Percentiles rank a stretch among this genome's conserved stretches.
Conservation (phyloP, 495 filamentous ascomycete species). For the Penicillium flavigenum region DNA sequence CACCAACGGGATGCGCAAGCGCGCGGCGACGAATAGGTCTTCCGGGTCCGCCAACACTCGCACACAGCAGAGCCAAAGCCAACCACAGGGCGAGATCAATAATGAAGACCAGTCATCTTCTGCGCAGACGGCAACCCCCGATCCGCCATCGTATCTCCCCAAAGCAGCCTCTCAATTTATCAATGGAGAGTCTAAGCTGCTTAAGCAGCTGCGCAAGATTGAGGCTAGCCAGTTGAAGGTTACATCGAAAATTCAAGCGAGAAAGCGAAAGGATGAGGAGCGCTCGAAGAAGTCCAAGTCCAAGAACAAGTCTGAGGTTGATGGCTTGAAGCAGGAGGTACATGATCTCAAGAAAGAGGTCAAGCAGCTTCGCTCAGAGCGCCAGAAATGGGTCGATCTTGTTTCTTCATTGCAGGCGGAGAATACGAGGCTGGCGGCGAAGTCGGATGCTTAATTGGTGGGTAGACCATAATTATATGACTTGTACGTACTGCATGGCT, state of each 20-base stretch:
- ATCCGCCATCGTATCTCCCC: constrained; percentile 22
- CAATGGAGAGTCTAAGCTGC: constrained; percentile 38
- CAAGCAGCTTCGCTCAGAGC: constrained; percentile 56
- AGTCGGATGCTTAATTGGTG: constrained; percentile 8
- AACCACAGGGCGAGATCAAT: not conserved
- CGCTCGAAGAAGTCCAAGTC: constrained; percentile 58
- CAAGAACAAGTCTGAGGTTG: constrained; percentile 42
- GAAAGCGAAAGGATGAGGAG: constrained; percentile 54
- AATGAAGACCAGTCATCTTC: constrained; percentile 16
- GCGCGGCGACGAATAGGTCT: constrained; percentile 54
- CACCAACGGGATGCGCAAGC: constrained; percentile 31
- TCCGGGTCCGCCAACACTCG: constrained; percentile 57
- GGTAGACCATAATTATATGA: not conserved
- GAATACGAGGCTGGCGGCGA: constrained; percentile 50
- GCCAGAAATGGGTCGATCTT: constrained; percentile 60
- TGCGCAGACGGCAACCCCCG: constrained; percentile 11
- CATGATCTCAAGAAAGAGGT: constrained; percentile 55
- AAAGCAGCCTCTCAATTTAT: constrained; percentile 35
- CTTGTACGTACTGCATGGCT: constrained; percentile 6
- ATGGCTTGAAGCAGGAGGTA: constrained; percentile 55
- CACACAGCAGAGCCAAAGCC: constrained; percentile 56
- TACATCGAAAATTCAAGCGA: constrained; percentile 43
- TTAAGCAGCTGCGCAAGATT: constrained; percentile 42
- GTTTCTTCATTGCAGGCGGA: constrained; percentile 64
- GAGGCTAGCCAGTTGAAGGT: constrained; percentile 42